Evolutionary conservation across 1,139 yeast genomes (phyloP), one percentile per base, ranked within the genome.

Genomic region (Taphrina flavorubra): DNA sequence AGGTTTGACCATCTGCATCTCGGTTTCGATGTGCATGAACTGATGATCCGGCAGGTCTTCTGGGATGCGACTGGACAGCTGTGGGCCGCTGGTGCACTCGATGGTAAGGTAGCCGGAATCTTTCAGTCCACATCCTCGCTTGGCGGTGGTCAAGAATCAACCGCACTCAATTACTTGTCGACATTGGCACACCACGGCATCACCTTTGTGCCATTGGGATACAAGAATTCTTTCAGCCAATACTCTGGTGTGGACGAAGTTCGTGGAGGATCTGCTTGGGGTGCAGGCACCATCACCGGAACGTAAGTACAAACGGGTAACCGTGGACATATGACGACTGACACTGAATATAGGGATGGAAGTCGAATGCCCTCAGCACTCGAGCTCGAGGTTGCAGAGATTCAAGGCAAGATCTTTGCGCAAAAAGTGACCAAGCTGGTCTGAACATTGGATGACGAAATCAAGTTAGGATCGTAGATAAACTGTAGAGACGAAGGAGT

Each of bases 201-300:
- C 75, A 81, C 84, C 14, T 69, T 39, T 49, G 62, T 67, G 14
- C 89, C 89, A 70, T 81, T 86, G 71, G 89, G 89, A 70, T 86
- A 85, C 78, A 82, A 80, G 71, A 76, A 80, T 68, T 80, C 82
- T 37, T 83, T 83, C 78, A 82, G 83, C 40, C 82, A 82, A 74
- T 78, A 85, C 72, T 78, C 87, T 65, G 82, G 81, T 76, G 76
- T 87, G 67, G 82, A 81, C 46, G 89, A 86, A 79, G 82, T 85
- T 66, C 91, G 87, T 76, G 92, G 92, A 75, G 87, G 86, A 71
- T 85, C 90, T 57, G 84, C 92, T 65, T 88, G 90, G 88, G 91
- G 91, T 78, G 90, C 94, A 58, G 92, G 92, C 76, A 80, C 89
- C 70, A 81, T 83, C 73, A 55, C 67, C 1, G 61, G 31, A 37